Percentiles rank a stretch among this genome's conserved stretches.
phyloP scores from a whole-genome alignment of 2,329 filamentous ascomycete species.

The Falciphora oryzae region DNA sequence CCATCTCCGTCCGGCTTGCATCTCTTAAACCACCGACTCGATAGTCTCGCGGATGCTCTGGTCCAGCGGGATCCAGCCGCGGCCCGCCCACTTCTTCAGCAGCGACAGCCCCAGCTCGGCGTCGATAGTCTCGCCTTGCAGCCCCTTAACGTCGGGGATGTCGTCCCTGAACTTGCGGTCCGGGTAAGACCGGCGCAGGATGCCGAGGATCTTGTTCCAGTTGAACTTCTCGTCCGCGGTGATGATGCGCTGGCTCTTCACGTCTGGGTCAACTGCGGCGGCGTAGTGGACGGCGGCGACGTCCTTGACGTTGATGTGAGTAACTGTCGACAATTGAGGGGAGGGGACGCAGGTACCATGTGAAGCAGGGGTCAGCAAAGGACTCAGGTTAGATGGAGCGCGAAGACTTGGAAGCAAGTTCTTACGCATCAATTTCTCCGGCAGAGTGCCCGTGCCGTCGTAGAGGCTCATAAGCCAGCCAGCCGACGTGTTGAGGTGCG shows the following conservation, averaged over 20 bases:
- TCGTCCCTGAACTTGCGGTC: constrained; percentile 13
- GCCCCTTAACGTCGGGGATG: constrained; percentile 1
- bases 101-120: constrained; percentile 11
- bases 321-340: not conserved
- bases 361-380: too few relatives aligned
- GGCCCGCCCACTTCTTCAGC: constrained; percentile 18
- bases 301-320: constrained; percentile 10
- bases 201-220: constrained; percentile 16
- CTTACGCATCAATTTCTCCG: not conserved
- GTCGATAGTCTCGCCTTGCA: constrained; percentile 3
- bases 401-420: too few relatives aligned
- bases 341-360: not conserved
- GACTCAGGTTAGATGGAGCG: too few relatives aligned
- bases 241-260: constrained; percentile 21
- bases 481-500: constrained; percentile 2
- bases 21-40: not conserved
- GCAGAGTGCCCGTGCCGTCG: constrained; percentile 1
- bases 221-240: constrained; percentile 18
- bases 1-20: too few relatives aligned
- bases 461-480: constrained; percentile 6
- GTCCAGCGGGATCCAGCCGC: constrained; percentile 12
- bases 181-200: constrained; percentile 16
- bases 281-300: constrained; percentile 20
- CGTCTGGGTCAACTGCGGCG: constrained; percentile 18
- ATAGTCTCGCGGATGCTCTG: constrained; percentile 8